phyloP scores from a whole-genome alignment of 176 grass and related monocot species.

The Eragrostis nindensis region DNA sequence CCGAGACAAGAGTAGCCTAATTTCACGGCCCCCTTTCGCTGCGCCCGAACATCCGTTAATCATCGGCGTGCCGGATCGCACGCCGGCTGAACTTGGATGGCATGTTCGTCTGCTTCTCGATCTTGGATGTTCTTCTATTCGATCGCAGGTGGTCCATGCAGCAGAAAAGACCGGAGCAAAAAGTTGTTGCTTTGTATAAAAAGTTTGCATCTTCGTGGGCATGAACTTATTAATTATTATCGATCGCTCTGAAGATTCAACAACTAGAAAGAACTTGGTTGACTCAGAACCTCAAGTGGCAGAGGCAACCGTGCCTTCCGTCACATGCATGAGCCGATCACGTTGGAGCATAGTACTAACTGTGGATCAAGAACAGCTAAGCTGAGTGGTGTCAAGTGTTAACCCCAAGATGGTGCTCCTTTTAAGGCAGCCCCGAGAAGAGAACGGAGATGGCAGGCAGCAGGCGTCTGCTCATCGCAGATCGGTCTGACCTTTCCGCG shows the following conservation, averaged over 20 bases:
- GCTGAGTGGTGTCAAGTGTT: background rate
- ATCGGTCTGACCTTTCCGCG: constrained; percentile 23
- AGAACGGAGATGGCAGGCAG: background rate
- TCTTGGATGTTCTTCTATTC: background rate
- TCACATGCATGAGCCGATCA: background rate
- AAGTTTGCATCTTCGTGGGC: no score
- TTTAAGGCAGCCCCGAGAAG: constrained; percentile 40
- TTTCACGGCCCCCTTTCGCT: background rate
- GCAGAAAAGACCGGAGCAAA: background rate
- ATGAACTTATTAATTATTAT: no score
- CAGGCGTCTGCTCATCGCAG: background rate
- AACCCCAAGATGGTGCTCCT: constrained; percentile 11
- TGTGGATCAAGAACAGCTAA: background rate
- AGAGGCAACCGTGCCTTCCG: background rate
- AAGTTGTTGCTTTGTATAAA: no score
- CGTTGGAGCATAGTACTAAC: background rate
- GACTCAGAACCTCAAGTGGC: background rate
- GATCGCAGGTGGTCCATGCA: background rate
- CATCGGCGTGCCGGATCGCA: background rate
- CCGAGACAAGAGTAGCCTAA: background rate
- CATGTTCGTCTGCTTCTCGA: background rate
- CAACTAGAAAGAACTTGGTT: no score
- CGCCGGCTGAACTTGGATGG: no score
- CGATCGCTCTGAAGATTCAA: no score
- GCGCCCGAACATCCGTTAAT: background rate